These are phyloP conservation scores for Candida manassasensis DNA, from an alignment of 805 yeast species.

Conservation along the genomic window DNA sequence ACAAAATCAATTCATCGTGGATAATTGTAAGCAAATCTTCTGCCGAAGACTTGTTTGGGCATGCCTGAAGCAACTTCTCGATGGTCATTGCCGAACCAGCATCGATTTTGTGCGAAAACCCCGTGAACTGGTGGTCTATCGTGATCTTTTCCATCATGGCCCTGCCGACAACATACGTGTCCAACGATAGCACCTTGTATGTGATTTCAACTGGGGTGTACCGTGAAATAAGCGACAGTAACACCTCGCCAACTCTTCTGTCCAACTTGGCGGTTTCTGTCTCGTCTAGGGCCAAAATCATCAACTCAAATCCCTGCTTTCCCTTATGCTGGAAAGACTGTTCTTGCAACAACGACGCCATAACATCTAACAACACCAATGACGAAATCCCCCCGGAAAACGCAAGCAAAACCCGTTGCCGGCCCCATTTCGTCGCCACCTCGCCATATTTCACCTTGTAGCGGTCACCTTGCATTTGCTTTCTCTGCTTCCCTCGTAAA, in stretches of 20 bases:
- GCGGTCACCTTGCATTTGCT: constrained; percentile 65
- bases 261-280: constrained; percentile 14
- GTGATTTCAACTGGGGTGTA: constrained; percentile 23
- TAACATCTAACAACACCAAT: constrained; percentile 61
- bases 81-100: constrained; percentile 14
- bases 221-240: constrained; percentile 14
- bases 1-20: constrained; percentile 40
- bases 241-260: constrained; percentile 11
- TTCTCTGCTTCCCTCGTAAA: constrained; percentile 74
- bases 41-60: constrained; percentile 54
- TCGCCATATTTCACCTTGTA: constrained; percentile 66
- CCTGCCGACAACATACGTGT: constrained; percentile 32
- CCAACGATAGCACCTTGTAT: constrained; percentile 38
- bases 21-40: constrained; percentile 58
- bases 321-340: constrained; percentile 63
- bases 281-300: constrained; percentile 48
- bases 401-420: constrained; percentile 52
- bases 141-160: constrained; percentile 26
- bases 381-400: constrained; percentile 68
- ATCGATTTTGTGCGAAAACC: constrained; percentile 10
- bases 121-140: constrained; percentile 26
- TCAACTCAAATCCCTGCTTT: constrained; percentile 59
- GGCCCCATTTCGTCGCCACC: constrained; percentile 24
- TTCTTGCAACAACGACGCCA: constrained; percentile 55
- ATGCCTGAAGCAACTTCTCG: constrained; percentile 30